Evolutionary conservation across 2,329 filamentous ascomycete genomes (phyloP).

Genomic region (Aureobasidium sp.): DNA sequence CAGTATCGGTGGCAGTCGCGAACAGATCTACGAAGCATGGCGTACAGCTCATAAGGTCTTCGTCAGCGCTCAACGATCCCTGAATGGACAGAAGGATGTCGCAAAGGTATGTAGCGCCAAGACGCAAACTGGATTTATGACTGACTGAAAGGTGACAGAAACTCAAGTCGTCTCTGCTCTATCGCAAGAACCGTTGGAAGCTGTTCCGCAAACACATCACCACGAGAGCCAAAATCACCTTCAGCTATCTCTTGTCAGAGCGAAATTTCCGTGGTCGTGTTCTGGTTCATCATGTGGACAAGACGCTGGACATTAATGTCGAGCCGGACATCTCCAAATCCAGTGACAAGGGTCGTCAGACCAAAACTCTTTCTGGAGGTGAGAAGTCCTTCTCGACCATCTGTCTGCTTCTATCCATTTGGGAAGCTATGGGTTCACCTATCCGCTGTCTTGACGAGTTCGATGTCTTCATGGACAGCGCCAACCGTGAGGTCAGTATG

Average conservation of each 20-base stretch:
- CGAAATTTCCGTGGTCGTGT: constrained; percentile 81
- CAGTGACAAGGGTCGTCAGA: constrained; percentile 65
- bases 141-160: constrained; percentile 29
- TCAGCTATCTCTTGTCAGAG: constrained; percentile 82
- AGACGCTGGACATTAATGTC: constrained; percentile 68
- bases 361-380: constrained; percentile 88
- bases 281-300: constrained; percentile 66
- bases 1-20: constrained; percentile 27
- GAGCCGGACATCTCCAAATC: constrained; percentile 63
- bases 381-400: constrained; percentile 98
- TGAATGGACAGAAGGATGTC: constrained; percentile 25
- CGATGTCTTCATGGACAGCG: constrained; percentile 98
- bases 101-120: constrained; percentile 38
- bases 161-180: constrained; percentile 54
- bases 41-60: constrained; percentile 1
- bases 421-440: constrained; percentile 97
- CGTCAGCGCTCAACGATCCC: constrained; percentile 21
- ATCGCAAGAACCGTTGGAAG: constrained; percentile 69
- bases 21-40: constrained; percentile 24
- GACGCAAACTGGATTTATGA: constrained; percentile 28
- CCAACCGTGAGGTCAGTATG: constrained; percentile 89
- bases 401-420: constrained; percentile 83
- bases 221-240: constrained; percentile 75
- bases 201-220: constrained; percentile 80
- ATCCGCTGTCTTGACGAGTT: constrained; percentile 95